Evolutionary conservation across 768 basidiomycete genomes (phyloP).

Genomic region (Trametes cinnabarina): DNA sequence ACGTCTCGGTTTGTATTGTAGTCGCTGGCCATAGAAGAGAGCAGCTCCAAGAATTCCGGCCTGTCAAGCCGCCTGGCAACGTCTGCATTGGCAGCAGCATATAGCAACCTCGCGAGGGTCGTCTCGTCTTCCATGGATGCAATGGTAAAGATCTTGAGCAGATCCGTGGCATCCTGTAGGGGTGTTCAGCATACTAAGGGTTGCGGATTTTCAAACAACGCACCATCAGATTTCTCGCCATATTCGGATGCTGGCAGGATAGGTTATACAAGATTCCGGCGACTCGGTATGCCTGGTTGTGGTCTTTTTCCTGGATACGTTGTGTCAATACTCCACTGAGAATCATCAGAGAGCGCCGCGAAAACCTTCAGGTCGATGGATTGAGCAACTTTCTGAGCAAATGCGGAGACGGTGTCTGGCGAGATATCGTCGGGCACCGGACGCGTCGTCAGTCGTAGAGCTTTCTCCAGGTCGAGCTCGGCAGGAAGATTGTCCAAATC

Average conservation of each 20-base stretch:
- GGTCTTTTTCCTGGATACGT: constrained; percentile 36
- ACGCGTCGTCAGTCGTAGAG: constrained; percentile 50
- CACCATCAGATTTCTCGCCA: constrained; percentile 47
- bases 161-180: constrained; percentile 55
- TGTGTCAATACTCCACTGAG: background rate
- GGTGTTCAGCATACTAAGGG: background rate
- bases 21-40: constrained; percentile 39
- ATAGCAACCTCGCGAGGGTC: constrained; percentile 54
- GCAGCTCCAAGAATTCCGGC: constrained; percentile 40
- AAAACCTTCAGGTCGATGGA: constrained; percentile 56
- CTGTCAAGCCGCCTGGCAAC: constrained; percentile 53
- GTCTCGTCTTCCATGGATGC: constrained; percentile 48
- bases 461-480: constrained; percentile 57
- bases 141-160: constrained; percentile 52
- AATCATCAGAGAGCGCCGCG: constrained; percentile 16
- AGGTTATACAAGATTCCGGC: constrained; percentile 61
- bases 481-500: constrained; percentile 52
- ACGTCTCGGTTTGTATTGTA: constrained; percentile 39
- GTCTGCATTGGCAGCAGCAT: constrained; percentile 64
- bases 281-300: constrained; percentile 56
- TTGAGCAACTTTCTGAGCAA: constrained; percentile 56
- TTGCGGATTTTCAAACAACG: constrained; percentile 22
- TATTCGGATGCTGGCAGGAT: constrained; percentile 60
- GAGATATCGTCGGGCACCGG: constrained; percentile 60
- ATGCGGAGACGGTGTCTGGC: constrained; percentile 47